A percentile compares a stretch with the other conserved stretches of the same genome.
These are phyloP conservation scores for Malassezia brasiliensis DNA, from an alignment of 1,284 basidiomycete genomes.

Conservation along the genomic window DNA sequence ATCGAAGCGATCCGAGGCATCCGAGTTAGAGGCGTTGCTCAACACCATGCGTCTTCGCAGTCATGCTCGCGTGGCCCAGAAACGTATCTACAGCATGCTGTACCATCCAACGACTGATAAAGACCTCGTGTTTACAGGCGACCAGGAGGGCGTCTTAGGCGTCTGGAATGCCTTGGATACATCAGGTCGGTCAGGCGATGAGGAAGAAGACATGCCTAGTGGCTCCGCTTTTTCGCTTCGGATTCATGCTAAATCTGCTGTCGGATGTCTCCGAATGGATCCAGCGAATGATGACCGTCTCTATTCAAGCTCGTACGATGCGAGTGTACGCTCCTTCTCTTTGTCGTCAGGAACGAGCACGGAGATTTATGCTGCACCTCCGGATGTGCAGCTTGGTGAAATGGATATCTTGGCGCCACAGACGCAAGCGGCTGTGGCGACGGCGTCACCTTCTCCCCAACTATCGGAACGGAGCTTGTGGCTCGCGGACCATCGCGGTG, in stretches of 20 bases:
- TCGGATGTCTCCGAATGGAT: conserved; percentile 42
- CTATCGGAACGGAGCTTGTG: conserved; percentile 37
- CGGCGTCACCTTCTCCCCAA: conserved; percentile 22
- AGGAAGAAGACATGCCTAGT: conserved; percentile 16
- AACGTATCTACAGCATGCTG: conserved; percentile 36
- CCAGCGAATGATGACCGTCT: conserved; percentile 27
- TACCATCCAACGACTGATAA: conserved; percentile 37
- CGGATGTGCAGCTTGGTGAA: conserved; percentile 35
- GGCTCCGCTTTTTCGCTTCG: conserved; percentile 34
- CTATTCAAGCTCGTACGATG: conserved; percentile 38
- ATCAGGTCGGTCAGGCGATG: conserved; percentile 21
- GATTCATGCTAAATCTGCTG: conserved; percentile 32
- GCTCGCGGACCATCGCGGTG: conserved; percentile 45
- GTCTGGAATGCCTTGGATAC: conserved; percentile 36
- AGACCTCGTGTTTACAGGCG: conserved; percentile 41
- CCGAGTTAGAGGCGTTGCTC: conserved; percentile 25
- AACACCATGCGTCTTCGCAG: conserved; percentile 32
- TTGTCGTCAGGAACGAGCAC: conserved; percentile 21
- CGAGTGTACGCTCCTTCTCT: conserved; percentile 33
- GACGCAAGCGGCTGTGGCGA: conserved; percentile 26
- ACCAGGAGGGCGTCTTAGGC: conserved; percentile 40
- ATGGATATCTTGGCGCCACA: conserved; percentile 39
- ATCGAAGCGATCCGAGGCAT: conserved; percentile 10
- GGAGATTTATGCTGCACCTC: conserved; percentile 30
- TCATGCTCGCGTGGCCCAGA: conserved; percentile 29